These are phyloP conservation scores for Chlamydomonas applanata DNA, from an alignment of 139 green algal species.

Conservation along the genomic window DNA sequence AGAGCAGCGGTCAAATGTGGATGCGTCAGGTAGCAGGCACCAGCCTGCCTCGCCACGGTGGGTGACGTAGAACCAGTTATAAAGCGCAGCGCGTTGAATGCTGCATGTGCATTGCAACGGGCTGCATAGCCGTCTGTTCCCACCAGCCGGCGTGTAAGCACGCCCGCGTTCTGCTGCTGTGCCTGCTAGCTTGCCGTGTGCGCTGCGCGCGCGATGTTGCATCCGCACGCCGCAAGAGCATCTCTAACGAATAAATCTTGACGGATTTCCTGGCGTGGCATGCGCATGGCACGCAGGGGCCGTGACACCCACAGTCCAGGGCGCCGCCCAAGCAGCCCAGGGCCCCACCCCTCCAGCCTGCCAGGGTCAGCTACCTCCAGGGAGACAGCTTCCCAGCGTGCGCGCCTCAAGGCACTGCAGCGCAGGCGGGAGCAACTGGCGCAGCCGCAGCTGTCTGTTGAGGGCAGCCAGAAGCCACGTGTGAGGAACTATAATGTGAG, in stretches of 20 bases:
- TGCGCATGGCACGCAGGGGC: background rate
- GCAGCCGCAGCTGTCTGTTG: background rate
- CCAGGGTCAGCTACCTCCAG: slow-evolving; percentile 16
- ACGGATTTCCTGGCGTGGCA: background rate
- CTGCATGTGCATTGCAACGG: no score
- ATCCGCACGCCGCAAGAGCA: no score
- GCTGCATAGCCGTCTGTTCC: no score
- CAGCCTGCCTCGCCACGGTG: no score
- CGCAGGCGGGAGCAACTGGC: background rate
- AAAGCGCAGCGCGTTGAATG: no score
- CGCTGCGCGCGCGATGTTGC: background rate
- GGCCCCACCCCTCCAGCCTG: background rate
- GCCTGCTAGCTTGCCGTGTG: background rate
- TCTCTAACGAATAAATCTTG: no score
- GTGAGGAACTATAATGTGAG: slow-evolving; percentile 37
- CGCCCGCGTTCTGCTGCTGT: no score
- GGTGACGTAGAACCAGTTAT: no score
- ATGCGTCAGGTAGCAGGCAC: no score
- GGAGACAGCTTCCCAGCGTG: slow-evolving; percentile 17
- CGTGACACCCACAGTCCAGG: background rate
- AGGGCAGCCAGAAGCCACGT: background rate
- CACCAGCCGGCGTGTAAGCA: no score
- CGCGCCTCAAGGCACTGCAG: slow-evolving; percentile 2
- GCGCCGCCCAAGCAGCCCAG: background rate
- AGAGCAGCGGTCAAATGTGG: no score